These are phyloP conservation scores for Kodamaea arcana DNA, from an alignment of 1,139 yeast species.

Conservation along the genomic window DNA sequence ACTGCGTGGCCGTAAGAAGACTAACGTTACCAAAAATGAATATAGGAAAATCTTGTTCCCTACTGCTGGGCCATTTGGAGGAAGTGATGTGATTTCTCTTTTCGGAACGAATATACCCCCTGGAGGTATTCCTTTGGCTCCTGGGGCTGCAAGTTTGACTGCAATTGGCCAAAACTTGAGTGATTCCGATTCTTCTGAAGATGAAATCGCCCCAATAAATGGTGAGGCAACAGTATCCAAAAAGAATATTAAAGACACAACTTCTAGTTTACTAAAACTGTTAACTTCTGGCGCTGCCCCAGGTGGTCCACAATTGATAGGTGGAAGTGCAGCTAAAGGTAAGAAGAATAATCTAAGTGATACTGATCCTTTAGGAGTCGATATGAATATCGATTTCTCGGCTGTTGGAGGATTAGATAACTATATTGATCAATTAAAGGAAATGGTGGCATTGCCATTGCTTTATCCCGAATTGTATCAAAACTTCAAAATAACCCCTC, in stretches of 20 bases:
- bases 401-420: constrained; percentile 91
- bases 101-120: constrained; percentile 66
- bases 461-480: constrained; percentile 92
- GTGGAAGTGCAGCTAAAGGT: constrained; percentile 18
- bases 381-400: constrained; percentile 85
- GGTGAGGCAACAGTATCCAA: constrained; percentile 34
- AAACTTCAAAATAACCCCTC: constrained; percentile 89
- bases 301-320: constrained; percentile 4
- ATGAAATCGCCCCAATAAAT: constrained; percentile 41
- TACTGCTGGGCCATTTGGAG: constrained; percentile 98
- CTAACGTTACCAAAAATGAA: constrained; percentile 35
- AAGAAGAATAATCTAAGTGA: constrained; percentile 76
- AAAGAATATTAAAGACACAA: constrained; percentile 19
- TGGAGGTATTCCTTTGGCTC: constrained; percentile 39
- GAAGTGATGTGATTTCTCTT: constrained; percentile 75
- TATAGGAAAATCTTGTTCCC: constrained; percentile 69
- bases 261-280: constrained; percentile 22
- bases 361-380: constrained; percentile 92
- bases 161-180: constrained; percentile 49
- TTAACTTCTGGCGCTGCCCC: constrained; percentile 12
- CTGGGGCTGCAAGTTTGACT: constrained; percentile 36
- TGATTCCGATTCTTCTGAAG: constrained; percentile 76
- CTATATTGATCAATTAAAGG: constrained; percentile 87
- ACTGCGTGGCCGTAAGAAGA: constrained; percentile 19
- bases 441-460: constrained; percentile 93